Conservation (phyloP, 208 protist genomes). For the Acanthamoeba healyi region DNA sequence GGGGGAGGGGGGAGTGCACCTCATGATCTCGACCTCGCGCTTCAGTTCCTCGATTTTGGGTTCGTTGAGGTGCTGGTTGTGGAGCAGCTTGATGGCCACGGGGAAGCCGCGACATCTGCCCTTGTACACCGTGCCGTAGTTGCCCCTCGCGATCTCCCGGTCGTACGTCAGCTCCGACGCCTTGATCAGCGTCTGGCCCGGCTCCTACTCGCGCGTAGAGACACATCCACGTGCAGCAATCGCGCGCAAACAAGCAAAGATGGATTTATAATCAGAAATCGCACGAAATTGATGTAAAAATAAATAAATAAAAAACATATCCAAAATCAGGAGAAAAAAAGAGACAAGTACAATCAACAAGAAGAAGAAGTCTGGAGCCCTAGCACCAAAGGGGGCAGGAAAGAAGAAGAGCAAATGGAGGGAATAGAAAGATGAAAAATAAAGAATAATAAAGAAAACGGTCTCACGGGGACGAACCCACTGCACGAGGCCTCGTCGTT, state of each 20-base stretch:
- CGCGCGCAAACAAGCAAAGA: no score
- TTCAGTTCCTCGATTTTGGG: slow-evolving; percentile 66
- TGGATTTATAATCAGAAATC: no score
- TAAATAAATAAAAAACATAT: no score
- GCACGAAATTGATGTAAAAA: no score
- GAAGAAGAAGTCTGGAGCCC: no score
- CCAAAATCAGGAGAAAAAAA: no score
- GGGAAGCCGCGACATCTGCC: slow-evolving; percentile 34
- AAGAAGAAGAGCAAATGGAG: no score
- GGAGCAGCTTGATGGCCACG: slow-evolving; percentile 71
- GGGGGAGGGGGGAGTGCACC: neutral
- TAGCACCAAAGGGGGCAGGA: no score
- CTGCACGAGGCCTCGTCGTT: neutral
- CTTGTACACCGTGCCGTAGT: slow-evolving; percentile 61
- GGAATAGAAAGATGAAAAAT: neutral
- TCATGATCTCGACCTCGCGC: slow-evolving; percentile 64
- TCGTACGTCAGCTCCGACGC: slow-evolving; percentile 29
- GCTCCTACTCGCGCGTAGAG: neutral
- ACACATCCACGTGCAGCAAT: no score
- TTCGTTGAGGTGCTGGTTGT: slow-evolving; percentile 67
- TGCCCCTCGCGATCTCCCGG: slow-evolving; percentile 6
- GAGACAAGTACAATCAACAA: no score
- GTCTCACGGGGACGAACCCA: neutral
- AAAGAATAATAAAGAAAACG: neutral
- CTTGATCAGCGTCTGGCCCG: slow-evolving; percentile 61